Base-by-base conservation (phyloP, 352 stramenopile species). In the Pseudoperonospora humuli region DNA sequence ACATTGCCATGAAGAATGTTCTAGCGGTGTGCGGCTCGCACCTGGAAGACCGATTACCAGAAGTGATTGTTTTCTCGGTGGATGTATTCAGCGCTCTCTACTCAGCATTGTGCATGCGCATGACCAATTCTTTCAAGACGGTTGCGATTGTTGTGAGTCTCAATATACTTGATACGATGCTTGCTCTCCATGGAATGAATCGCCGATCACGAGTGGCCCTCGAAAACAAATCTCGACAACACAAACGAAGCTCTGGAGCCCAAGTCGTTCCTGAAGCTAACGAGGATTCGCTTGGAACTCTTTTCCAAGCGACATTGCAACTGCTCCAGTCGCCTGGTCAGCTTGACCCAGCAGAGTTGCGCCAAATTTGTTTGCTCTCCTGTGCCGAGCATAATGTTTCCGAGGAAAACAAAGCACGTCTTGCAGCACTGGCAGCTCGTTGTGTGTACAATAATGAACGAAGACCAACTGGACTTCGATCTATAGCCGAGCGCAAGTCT, bases 31-130 rank as follows among this genome's bases (percentile, higher is more conserved):
- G 54, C 45, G 54, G 54, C 11, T 57, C 27, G 10, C 54, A 75
- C 20, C 31, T 54, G 2, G 40, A 66, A 54, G 40, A 68, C 14
- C 39, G 43, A 32, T 14, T 70, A 2, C 60, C 64, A 0, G 64
- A 70, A 37, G 64, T 57, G 1, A 56, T 70, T 17, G 65, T 69
- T 0, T 67, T 72, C 23, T 51, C 54, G 0, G 45, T 75, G 10
- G 61, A 75, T 9, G 44, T 72, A 8, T 75, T 75, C 36, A 69
- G 57, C 39, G 35, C 65, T 5, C 41, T 75, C 7, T 75, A 72
- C 24, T 64, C 44, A 3, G 41, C 49, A 0, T 45, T 68, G 7
- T 68, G 58, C 5, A 61, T 68, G 58, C 54, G 54, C 29, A 58
- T 39, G 13, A 51, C 39, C 5, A 68, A 68, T 10, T 57, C 58